Conservation (phyloP, 192 early-diverging fungal genomes). For the Blastocladiella britannica region DNA sequence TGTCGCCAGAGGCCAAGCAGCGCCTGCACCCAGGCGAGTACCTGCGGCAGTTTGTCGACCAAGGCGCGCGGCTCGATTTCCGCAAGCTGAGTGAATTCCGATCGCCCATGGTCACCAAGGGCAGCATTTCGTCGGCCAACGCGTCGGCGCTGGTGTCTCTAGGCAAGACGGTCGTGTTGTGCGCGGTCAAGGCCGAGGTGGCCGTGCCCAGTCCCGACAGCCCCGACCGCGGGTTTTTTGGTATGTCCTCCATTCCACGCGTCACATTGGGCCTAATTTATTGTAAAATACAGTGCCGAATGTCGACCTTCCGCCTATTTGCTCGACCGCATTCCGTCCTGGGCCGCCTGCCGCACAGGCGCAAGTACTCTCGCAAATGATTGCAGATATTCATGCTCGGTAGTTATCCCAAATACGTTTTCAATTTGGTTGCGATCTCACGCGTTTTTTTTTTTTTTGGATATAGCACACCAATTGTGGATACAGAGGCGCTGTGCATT, state of each 20-base stretch:
- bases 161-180: slow-evolving; percentile 74
- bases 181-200: slow-evolving; percentile 89
- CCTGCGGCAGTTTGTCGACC: background rate
- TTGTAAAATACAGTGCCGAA: slow-evolving; percentile 44
- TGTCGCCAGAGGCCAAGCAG: too few species aligned
- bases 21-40: background rate
- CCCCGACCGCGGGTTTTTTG: slow-evolving; percentile 59
- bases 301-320: slow-evolving; percentile 76
- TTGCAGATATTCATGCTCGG: slow-evolving; percentile 24
- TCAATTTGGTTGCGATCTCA: background rate
- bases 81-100: background rate
- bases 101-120: background rate
- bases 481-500: slow-evolving; percentile 55
- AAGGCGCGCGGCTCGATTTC: background rate
- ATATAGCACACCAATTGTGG: slow-evolving; percentile 28
- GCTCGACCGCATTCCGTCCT: slow-evolving; percentile 58
- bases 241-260: slow-evolving; percentile 12
- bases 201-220: slow-evolving; percentile 45
- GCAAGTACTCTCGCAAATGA: slow-evolving; percentile 57
- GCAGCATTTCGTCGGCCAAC: slow-evolving; percentile 47
- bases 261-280: background rate
- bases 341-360: slow-evolving; percentile 67
- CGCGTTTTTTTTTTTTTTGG: slow-evolving; percentile 2
- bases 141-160: slow-evolving; percentile 72
- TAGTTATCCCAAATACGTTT: background rate